Evolutionary conservation across 2,329 filamentous ascomycete genomes (phyloP), one percentile per base, ranked within the genome.

Genomic region (Venturia carpophila): DNA sequence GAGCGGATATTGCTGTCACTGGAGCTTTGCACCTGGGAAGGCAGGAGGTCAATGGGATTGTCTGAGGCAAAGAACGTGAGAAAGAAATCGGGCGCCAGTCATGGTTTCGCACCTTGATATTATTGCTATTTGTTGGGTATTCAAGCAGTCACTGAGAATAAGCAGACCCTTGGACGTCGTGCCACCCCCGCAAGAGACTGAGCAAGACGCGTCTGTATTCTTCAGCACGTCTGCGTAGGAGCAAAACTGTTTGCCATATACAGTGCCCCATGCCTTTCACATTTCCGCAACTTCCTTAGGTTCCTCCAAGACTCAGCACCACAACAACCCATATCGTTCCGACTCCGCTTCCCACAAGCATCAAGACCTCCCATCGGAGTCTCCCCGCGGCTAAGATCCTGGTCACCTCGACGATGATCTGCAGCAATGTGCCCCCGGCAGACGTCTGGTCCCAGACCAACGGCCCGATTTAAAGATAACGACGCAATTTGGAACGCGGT

Each of bases 1-100:
- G 74, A 1, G 72, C 76, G 1, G 79, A 81, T 66, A 78, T 81
- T 65, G 71, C 72, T 3, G 78, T 80, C 30, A 79, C 77, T 1
- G 79, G 79, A 2, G 79, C 78, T 0, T 63, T 80, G 15, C 76
- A 78, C 68, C 73, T 70, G 10, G 77, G 76, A 1, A 75, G 73
- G 1, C 43, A 43, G 21, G 43, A 43, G 39, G 30, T 45, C 24
- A 43, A 63, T 49, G 60, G 39, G 24, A 63, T 63, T 17, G 30
- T 60, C 9, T 60, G 39, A 60, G 47, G 10, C 10, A 27, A n/a
- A 24, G 10, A 21, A 13, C 10, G 5, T 27, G 24, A 19, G 7
- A 47, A 17, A 47, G 9, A 11, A 2, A 9, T 11, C 39, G 39
- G 39, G 39, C 15, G 9, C 39, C 30, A 34, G 30, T 34, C 30